Conservation (phyloP, 2,329 filamentous ascomycete genomes). For the Coniella vitis region DNA sequence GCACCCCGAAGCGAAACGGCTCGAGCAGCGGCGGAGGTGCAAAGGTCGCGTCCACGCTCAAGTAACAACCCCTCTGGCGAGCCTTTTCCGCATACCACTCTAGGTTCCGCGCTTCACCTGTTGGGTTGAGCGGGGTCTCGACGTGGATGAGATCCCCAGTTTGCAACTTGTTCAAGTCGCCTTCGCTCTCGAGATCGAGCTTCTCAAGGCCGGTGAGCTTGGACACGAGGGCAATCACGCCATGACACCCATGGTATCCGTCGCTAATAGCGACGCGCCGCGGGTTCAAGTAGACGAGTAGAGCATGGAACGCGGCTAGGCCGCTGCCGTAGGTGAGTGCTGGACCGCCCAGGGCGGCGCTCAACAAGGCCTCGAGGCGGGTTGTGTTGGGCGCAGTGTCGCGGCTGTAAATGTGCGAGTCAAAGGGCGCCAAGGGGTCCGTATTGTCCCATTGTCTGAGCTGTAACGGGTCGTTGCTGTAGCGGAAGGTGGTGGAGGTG, state of each 20-base stretch:
- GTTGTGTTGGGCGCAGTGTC: slow-evolving; percentile 71
- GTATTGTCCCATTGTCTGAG: slow-evolving; percentile 47
- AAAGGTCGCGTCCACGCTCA: slow-evolving; percentile 88
- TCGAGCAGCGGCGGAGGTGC: slow-evolving; percentile 84
- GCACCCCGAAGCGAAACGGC: slow-evolving; percentile 73
- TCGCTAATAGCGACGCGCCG: slow-evolving; percentile 71
- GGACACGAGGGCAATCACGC: slow-evolving; percentile 65
- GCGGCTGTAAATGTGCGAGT: slow-evolving; percentile 79
- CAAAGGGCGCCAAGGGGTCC: slow-evolving; percentile 44
- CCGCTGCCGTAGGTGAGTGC: slow-evolving; percentile 76
- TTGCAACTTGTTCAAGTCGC: slow-evolving; percentile 51
- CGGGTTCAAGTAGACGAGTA: slow-evolving; percentile 79
- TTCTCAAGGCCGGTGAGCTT: slow-evolving; percentile 70
- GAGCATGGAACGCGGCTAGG: slow-evolving; percentile 79
- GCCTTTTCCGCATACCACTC: slow-evolving; percentile 65
- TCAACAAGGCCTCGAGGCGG: slow-evolving; percentile 78
- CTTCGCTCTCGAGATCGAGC: slow-evolving; percentile 54
- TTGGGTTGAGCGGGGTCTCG: slow-evolving; percentile 90
- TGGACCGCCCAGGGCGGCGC: slow-evolving; percentile 62
- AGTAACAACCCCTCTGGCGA: slow-evolving; percentile 61
- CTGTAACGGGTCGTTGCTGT: slow-evolving; percentile 61
- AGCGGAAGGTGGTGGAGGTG: slow-evolving; percentile 86
- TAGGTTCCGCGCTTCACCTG: slow-evolving; percentile 73
- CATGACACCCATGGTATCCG: slow-evolving; percentile 92
- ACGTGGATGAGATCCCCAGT: slow-evolving; percentile 81